phyloP scores from a whole-genome alignment of 345 rosid genomes.

The Isatis tinctoria region DNA sequence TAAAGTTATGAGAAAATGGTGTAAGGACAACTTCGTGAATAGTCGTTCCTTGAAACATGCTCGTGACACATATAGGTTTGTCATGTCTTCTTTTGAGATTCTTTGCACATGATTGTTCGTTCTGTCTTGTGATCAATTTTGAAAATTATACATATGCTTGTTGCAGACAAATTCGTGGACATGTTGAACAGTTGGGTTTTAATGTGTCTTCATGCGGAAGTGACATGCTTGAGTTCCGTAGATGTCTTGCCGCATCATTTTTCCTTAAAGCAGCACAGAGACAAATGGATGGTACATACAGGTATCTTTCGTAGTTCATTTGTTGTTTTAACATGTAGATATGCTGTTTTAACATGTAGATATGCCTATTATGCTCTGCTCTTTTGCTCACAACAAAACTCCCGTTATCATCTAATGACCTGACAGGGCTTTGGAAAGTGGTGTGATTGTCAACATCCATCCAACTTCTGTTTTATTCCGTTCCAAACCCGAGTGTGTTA shows the following conservation, averaged over 20 bases:
- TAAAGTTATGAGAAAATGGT: constrained; percentile 77
- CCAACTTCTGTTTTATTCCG: constrained; percentile 76
- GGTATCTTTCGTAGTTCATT: constrained; percentile 19
- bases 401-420: constrained; percentile 11
- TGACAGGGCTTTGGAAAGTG: constrained; percentile 86
- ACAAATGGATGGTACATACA: constrained; percentile 84
- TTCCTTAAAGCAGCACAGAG: constrained; percentile 91
- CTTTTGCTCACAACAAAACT: background rate
- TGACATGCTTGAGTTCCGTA: constrained; percentile 70
- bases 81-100: constrained; percentile 1
- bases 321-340: background rate
- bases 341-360: background rate
- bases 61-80: constrained; percentile 73
- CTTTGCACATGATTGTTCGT: background rate
- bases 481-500: constrained; percentile 70
- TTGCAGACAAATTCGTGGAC: constrained; percentile 75
- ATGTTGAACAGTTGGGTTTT: constrained; percentile 77
- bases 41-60: constrained; percentile 76
- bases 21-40: constrained; percentile 76
- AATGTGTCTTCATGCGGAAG: constrained; percentile 69
- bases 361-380: background rate
- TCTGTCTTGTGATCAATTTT: background rate
- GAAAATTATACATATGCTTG: background rate
- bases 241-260: constrained; percentile 91
- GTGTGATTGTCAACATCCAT: constrained; percentile 79